Percentiles rank a stretch among this genome's conserved stretches.
phyloP scores from a whole-genome alignment of 345 rosid species.

The Abelmoschus esculentus region DNA sequence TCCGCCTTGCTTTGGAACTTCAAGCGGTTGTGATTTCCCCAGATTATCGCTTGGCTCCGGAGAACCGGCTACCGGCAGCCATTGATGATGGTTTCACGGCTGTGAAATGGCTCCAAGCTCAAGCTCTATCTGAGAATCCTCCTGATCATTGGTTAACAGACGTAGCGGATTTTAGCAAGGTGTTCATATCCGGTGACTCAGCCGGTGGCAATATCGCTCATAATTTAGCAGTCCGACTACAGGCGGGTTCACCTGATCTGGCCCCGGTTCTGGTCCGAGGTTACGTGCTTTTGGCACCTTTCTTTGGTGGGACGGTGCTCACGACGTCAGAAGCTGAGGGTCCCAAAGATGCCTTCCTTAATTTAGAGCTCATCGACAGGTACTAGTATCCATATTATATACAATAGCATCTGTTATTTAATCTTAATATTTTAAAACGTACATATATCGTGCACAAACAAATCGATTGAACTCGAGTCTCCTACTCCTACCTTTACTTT shows the following conservation, averaged over 20 bases:
- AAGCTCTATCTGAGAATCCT: conserved; percentile 25
- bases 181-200: conserved; percentile 46
- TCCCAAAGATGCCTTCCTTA: conserved; percentile 49
- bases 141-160: conserved; percentile 38
- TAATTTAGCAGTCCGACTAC: conserved; percentile 38
- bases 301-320: conserved; percentile 45
- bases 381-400: neutral
- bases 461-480: too few relatives aligned
- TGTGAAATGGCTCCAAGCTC: conserved; percentile 47
- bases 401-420: too few relatives aligned
- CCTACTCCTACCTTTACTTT: too few relatives aligned
- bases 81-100: conserved; percentile 43
- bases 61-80: conserved; percentile 49
- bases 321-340: conserved; percentile 50
- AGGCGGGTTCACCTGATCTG: conserved; percentile 32
- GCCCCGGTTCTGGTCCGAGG: conserved; percentile 43
- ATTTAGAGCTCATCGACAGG: conserved; percentile 59
- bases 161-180: conserved; percentile 40
- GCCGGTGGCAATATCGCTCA: conserved; percentile 60
- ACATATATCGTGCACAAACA: too few relatives aligned
- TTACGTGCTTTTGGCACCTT: conserved; percentile 45
- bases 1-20: conserved; percentile 28
- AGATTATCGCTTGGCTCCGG: conserved; percentile 55
- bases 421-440: too few relatives aligned
- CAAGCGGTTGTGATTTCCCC: conserved; percentile 40